Evolutionary conservation across 208 protist species (phyloP).

Genomic region (Crithidia sp.): DNA sequence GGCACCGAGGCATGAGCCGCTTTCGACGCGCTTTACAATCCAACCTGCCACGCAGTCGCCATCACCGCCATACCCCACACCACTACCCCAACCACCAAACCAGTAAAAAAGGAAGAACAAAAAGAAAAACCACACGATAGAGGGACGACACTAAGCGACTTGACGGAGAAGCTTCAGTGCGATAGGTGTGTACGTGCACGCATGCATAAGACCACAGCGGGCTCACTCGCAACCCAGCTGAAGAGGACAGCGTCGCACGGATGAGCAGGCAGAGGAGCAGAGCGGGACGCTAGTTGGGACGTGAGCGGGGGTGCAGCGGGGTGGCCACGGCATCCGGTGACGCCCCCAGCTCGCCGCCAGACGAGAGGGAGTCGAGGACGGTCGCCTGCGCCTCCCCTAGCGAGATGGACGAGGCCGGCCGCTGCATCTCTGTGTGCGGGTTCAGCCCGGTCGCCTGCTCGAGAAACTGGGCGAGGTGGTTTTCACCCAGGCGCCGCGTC

Average conservation of each 20-base stretch:
- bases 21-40: too few species aligned
- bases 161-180: too few species aligned
- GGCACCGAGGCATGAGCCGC: too few species aligned
- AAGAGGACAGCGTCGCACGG: not conserved
- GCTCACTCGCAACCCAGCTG: not conserved
- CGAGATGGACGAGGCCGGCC: slow-evolving; percentile 27
- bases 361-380: slow-evolving; percentile 38
- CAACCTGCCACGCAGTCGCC: too few species aligned
- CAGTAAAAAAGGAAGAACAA: not conserved
- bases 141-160: too few species aligned
- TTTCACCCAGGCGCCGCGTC: slow-evolving; percentile 27
- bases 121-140: not conserved
- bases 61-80: too few species aligned
- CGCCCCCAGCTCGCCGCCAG: slow-evolving; percentile 26
- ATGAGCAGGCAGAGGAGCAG: not conserved
- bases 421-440: slow-evolving; percentile 34
- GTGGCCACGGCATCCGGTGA: slow-evolving; percentile 24
- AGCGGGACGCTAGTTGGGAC: slow-evolving; percentile 14
- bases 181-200: too few species aligned
- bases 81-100: too few species aligned
- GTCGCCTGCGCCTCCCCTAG: slow-evolving; percentile 63
- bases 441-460: slow-evolving; percentile 70
- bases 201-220: too few species aligned
- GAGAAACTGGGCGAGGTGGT: slow-evolving; percentile 58
- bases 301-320: slow-evolving; percentile 7